Conservation (phyloP, 768 basidiomycete genomes). For the Lyophyllum shimeji region DNA sequence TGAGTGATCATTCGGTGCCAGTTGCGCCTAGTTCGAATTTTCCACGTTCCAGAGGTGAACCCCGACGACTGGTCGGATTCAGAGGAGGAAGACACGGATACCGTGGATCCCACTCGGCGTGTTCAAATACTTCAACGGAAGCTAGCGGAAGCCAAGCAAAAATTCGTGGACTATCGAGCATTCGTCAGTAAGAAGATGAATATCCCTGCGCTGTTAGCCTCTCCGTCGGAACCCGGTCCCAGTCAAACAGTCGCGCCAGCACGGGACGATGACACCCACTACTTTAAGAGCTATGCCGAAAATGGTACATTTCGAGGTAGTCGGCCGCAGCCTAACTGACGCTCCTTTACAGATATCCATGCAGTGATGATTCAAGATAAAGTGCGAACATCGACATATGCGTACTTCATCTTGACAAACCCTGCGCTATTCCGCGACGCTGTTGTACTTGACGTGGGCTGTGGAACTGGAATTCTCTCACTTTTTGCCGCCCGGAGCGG, state of each 20-base stretch:
- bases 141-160: slow-evolving; percentile 55
- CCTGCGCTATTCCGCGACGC: slow-evolving; percentile 81
- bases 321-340: not conserved
- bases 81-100: slow-evolving; percentile 53
- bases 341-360: slow-evolving; percentile 72
- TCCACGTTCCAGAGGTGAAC: slow-evolving; percentile 50
- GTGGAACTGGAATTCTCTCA: slow-evolving; percentile 92
- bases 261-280: slow-evolving; percentile 89
- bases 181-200: slow-evolving; percentile 57
- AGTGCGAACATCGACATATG: slow-evolving; percentile 91
- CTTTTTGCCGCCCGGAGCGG: slow-evolving; percentile 89
- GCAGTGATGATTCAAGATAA: slow-evolving; percentile 96
- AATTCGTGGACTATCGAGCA: slow-evolving; percentile 60
- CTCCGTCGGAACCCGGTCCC: slow-evolving; percentile 33
- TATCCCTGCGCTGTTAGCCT: slow-evolving; percentile 41
- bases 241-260: slow-evolving; percentile 26
- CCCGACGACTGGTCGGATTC: slow-evolving; percentile 76
- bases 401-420: slow-evolving; percentile 84
- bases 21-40: slow-evolving; percentile 1
- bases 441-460: slow-evolving; percentile 92
- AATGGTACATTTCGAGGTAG: slow-evolving; percentile 59
- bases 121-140: slow-evolving; percentile 63
- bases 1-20: slow-evolving; percentile 37
- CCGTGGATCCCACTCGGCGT: slow-evolving; percentile 36
- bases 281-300: slow-evolving; percentile 87